Evolutionary conservation across 1,284 basidiomycete species (phyloP).

Genomic region (Ganoderma lingzhi): DNA sequence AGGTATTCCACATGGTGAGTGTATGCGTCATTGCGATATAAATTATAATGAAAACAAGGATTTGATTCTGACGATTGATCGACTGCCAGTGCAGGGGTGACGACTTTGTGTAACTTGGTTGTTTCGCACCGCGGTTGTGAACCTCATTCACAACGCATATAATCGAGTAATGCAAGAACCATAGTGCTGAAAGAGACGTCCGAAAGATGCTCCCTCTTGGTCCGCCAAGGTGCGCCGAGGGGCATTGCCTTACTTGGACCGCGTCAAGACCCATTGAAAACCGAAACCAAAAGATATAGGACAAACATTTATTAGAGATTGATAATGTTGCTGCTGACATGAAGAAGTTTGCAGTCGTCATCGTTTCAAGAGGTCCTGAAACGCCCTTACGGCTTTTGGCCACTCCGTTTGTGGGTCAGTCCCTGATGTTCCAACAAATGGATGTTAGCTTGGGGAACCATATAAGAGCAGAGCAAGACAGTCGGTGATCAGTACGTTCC

Average conservation of each 20-base stretch:
- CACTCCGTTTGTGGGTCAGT: background rate
- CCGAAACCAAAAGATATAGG: background rate
- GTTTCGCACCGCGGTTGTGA: background rate
- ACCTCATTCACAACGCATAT: no score
- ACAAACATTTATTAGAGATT: background rate
- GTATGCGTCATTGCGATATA: no score
- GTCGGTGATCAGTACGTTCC: background rate
- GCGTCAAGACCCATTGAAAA: background rate
- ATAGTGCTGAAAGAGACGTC: no score
- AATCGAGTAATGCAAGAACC: no score
- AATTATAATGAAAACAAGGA: background rate
- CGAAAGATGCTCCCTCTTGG: no score
- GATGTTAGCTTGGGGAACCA: background rate
- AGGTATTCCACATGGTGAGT: background rate
- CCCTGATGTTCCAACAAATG: background rate
- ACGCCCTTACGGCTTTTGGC: background rate
- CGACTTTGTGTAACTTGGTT: background rate
- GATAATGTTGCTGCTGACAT: background rate
- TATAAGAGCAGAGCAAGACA: background rate
- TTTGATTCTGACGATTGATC: background rate
- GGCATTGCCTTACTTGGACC: background rate
- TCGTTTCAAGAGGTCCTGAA: background rate
- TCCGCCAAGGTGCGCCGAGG: no score
- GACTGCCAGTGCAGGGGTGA: background rate
- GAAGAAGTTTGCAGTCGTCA: background rate